Percentiles rank a stretch among this genome's conserved stretches.
Conservation (phyloP, 192 early-diverging fungal species). For the Rhizophagus sp. region DNA sequence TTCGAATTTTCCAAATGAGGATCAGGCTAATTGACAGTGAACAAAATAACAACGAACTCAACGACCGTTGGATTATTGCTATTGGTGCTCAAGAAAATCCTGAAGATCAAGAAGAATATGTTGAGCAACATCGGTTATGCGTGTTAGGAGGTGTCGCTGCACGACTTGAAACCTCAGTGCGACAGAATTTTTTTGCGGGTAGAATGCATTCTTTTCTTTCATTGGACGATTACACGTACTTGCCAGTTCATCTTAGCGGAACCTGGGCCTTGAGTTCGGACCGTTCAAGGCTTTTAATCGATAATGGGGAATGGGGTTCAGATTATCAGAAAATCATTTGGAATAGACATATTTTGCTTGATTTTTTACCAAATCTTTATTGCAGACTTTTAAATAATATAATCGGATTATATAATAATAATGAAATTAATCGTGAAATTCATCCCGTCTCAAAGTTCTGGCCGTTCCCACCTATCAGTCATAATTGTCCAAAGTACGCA, state of each 20-base stretch:
- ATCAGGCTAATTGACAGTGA: not conserved
- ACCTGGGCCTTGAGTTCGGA: slow-evolving; percentile 20
- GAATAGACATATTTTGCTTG: slow-evolving; percentile 18
- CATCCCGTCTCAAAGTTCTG: not conserved
- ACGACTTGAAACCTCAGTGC: not conserved
- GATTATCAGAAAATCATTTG: slow-evolving; percentile 16
- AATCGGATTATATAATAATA: not conserved
- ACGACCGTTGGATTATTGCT: not conserved
- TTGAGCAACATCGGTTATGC: slow-evolving; percentile 1
- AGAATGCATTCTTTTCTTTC: slow-evolving; percentile 5
- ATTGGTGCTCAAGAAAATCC: not conserved
- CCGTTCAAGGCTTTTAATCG: slow-evolving; percentile 5
- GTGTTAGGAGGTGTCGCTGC: slow-evolving; percentile 10
- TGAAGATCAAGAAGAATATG: not conserved
- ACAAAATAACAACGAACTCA: not conserved
- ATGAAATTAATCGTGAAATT: not conserved
- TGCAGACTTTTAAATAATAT: not conserved
- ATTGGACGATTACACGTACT: not conserved
- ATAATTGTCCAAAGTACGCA: not conserved
- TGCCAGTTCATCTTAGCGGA: slow-evolving; percentile 17
- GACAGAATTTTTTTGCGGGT: not conserved
- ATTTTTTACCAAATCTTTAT: slow-evolving; percentile 7
- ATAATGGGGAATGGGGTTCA: not conserved
- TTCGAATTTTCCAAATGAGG: not conserved
- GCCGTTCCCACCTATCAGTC: not conserved